These are phyloP conservation scores for Tieghemiomyces parasiticus DNA, from an alignment of 192 early-diverging fungal species.

Conservation along the genomic window DNA sequence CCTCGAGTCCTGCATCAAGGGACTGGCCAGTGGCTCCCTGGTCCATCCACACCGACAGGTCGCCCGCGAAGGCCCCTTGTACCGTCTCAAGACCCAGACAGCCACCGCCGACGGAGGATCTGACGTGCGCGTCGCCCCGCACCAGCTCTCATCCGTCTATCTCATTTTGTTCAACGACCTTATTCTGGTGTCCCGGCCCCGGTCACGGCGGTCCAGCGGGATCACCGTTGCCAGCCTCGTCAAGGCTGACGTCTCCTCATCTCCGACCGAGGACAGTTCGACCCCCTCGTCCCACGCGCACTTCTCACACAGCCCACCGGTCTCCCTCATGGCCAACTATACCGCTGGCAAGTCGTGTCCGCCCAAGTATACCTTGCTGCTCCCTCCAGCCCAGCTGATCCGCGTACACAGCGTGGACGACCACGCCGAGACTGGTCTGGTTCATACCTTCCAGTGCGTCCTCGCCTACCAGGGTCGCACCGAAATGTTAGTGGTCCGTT, in stretches of 20 bases:
- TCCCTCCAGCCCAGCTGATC: not conserved
- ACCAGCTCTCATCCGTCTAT: slow-evolving; percentile 1
- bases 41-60: slow-evolving; percentile 7
- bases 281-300: no score
- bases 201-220: slow-evolving; percentile 1
- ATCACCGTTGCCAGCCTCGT: not conserved
- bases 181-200: not conserved
- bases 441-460: not conserved
- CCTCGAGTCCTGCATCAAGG: slow-evolving; percentile 15
- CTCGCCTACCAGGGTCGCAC: not conserved
- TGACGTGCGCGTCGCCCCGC: not conserved
- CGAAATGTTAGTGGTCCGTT: slow-evolving; percentile 3
- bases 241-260: not conserved
- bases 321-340: not conserved
- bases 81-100: slow-evolving; percentile 1
- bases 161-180: not conserved
- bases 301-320: not conserved
- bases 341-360: not conserved
- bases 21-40: slow-evolving; percentile 12
- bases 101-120: not conserved
- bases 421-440: not conserved
- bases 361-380: not conserved
- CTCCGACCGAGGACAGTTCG: not conserved
- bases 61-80: not conserved
- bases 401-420: not conserved